These are phyloP conservation scores for Hygrocybe coccinea DNA, from an alignment of 768 basidiomycete species.

Conservation along the genomic window DNA sequence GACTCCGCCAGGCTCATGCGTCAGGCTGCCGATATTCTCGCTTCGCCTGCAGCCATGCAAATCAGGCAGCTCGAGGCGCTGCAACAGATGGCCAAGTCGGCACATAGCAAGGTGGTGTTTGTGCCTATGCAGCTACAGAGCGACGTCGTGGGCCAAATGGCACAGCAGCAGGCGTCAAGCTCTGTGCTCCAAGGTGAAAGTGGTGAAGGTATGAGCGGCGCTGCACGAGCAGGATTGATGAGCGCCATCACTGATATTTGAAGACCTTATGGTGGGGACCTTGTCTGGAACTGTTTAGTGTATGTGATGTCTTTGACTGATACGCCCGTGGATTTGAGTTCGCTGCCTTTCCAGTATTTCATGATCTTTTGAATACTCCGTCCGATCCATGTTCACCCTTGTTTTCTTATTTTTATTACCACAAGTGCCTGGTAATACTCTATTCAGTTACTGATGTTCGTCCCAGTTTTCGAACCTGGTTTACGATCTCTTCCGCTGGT, in stretches of 20 bases:
- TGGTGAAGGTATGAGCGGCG: slow-evolving; percentile 32
- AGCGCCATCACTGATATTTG: slow-evolving; percentile 46
- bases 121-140: slow-evolving; percentile 89
- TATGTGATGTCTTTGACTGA: too few relatives aligned
- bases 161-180: slow-evolving; percentile 22
- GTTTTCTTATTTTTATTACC: too few relatives aligned
- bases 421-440: too few relatives aligned
- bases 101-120: slow-evolving; percentile 88
- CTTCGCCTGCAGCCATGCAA: slow-evolving; percentile 95
- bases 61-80: slow-evolving; percentile 94
- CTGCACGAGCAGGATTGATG: slow-evolving; percentile 48
- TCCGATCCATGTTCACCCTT: too few relatives aligned
- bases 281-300: too few relatives aligned
- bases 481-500: too few relatives aligned
- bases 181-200: slow-evolving; percentile 35
- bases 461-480: too few relatives aligned
- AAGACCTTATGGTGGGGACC: slow-evolving; percentile 7
- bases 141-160: slow-evolving; percentile 55
- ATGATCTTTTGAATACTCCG: too few relatives aligned
- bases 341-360: too few relatives aligned
- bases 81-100: slow-evolving; percentile 89
- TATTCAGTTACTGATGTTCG: too few relatives aligned
- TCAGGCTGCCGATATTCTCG: slow-evolving; percentile 92
- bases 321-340: too few relatives aligned
- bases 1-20: slow-evolving; percentile 94